Evolutionary conservation across 2,329 filamentous ascomycete species (phyloP), one percentile per base, ranked within the genome.

Genomic region (Pochonia chlamydosporia): DNA sequence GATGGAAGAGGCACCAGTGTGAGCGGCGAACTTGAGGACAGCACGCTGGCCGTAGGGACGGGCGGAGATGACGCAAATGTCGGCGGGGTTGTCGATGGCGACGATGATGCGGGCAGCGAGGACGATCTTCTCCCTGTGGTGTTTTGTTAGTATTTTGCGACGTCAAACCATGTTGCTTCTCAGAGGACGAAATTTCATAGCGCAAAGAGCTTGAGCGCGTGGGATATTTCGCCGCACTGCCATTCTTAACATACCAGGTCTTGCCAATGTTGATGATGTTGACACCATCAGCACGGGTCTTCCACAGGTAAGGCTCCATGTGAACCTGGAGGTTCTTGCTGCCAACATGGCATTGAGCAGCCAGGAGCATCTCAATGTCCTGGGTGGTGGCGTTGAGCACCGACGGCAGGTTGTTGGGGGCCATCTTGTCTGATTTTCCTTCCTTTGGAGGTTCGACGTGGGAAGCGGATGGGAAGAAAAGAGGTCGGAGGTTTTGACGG

Each of bases 271-370:
- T 99, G 75, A 99, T 82, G 61, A 99, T 83, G 74, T 99, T 99
- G 79, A 99, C 86, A 77, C 93, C 93, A 67, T 99, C 95, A 60
- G 89, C 86, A 70, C 93, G 89, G 73, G 90, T 96, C 87, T 99
- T 99, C 92, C 92, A 99, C 69, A 99, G 86, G 82, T 99, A 99
- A 63, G 90, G 88, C 78, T 95, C 89, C 90, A 96, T 97, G 82
- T 97, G 91, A 71, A 95, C 89, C 83, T 97, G 93, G 66, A 99
- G 75, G 85, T 99, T 99, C 89, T 97, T 97, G 77, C 86, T 89
- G 67, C 93, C 93, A 65, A 97, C 84, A 78, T 99, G 95, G 77
- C 80, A 84, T 79, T 97, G 91, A 67, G 95, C 91, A 69, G 91
- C 87, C 65, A 99, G 87, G 70, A 99, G 89, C 88, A 91, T 93